Percentiles rank a stretch among this genome's conserved stretches.
phyloP scores from a whole-genome alignment of 768 basidiomycete species.

The Tulasnella sp. region DNA sequence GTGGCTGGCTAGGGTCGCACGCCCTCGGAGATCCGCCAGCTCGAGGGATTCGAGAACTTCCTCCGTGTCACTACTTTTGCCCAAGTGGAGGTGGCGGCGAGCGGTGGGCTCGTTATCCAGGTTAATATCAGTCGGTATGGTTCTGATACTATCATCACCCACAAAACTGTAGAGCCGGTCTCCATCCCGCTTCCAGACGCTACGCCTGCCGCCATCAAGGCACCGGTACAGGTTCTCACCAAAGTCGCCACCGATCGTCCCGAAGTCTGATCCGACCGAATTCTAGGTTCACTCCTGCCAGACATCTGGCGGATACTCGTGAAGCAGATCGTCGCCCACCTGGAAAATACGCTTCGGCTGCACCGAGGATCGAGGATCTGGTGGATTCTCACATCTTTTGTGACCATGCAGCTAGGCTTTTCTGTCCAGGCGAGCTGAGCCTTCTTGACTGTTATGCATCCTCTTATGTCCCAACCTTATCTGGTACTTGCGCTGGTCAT shows the following conservation, averaged over 20 bases:
- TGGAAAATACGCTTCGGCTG: background rate
- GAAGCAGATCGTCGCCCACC: background rate
- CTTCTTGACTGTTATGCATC: background rate
- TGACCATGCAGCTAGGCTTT: background rate
- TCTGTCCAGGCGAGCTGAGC: background rate
- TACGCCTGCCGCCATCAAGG: background rate
- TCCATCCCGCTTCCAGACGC: background rate
- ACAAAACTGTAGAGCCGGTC: background rate
- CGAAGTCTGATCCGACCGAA: no score
- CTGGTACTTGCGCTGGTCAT: background rate
- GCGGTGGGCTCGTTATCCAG: constrained; percentile 1
- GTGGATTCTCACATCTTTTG: background rate
- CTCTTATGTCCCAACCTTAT: background rate
- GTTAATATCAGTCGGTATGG: background rate
- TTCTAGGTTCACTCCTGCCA: background rate
- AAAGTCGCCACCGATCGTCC: background rate
- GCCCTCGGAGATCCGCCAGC: background rate
- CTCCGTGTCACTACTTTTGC: background rate
- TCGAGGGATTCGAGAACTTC: constrained; percentile 7
- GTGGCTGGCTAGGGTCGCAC: background rate
- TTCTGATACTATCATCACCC: background rate
- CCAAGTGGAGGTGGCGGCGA: background rate
- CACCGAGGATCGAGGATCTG: background rate
- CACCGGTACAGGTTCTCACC: background rate
- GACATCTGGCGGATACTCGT: background rate